Evolutionary conservation across 257 asterid genomes (phyloP).

Genomic region (Anisodus acutangulus): DNA sequence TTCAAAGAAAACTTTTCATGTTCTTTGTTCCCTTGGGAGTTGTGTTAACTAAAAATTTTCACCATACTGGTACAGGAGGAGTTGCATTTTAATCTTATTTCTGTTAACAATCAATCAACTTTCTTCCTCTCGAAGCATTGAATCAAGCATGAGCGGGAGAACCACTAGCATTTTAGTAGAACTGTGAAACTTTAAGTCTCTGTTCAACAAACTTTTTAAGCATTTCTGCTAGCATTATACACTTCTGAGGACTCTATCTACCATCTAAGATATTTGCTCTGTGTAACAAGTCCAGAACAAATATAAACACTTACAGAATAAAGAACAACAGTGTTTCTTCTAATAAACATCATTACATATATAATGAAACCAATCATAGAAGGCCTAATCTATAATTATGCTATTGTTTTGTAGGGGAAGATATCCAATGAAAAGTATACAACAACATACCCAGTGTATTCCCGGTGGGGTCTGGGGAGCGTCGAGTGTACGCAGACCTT

Average conservation of each 20-base stretch:
- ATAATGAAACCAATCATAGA: not conserved
- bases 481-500: no score
- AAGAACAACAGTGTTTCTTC: not conserved
- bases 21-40: not conserved
- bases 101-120: not conserved
- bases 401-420: not conserved
- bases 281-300: not conserved
- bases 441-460: no score
- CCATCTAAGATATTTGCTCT: not conserved
- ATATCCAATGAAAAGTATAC: not conserved
- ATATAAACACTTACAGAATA: not conserved
- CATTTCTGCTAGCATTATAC: no score
- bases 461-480: no score
- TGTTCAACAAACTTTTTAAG: not conserved
- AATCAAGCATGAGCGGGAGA: not conserved
- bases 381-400: not conserved
- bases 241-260: not conserved
- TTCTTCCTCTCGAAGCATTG: not conserved
- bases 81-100: not conserved
- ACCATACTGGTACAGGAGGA: not conserved
- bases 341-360: not conserved
- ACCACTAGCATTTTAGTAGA: not conserved
- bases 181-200: not conserved
- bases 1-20: not conserved
- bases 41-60: not conserved